A percentile compares a stretch with the other conserved stretches of the same genome.
Conservation (phyloP, 495 filamentous ascomycete species). For the Choiromyces venosus region DNA sequence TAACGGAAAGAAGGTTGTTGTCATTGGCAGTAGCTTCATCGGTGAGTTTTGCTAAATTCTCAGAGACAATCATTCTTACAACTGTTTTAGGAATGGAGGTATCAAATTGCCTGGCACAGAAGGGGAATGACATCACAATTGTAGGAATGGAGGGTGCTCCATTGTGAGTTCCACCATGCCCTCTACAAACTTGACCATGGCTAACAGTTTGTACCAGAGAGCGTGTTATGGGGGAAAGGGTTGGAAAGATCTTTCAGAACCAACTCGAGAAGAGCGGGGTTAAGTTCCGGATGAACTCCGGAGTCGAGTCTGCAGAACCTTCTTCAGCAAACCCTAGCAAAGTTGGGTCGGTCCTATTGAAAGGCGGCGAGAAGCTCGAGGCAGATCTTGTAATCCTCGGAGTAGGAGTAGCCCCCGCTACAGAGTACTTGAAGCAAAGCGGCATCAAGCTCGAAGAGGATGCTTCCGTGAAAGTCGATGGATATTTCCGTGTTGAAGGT, state of each 20-base stretch:
- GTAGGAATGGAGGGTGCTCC: conserved; percentile 88
- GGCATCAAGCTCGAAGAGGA: conserved; percentile 66
- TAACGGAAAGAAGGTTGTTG: conserved; percentile 76
- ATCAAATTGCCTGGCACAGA: conserved; percentile 65
- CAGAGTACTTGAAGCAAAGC: conserved; percentile 70
- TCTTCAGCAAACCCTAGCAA: conserved; percentile 57
- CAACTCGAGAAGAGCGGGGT: conserved; percentile 78
- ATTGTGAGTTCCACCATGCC: conserved; percentile 43
- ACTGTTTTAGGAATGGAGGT: conserved; percentile 75
- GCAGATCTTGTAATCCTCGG: conserved; percentile 89
- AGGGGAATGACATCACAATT: conserved; percentile 74
- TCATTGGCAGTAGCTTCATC: conserved; percentile 90
- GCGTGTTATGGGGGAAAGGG: conserved; percentile 73
- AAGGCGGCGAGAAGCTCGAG: conserved; percentile 75
- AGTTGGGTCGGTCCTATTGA: conserved; percentile 76
- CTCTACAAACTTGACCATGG: background rate
- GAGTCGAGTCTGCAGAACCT: conserved; percentile 72
- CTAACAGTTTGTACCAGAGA: conserved; percentile 46
- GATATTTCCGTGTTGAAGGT: conserved; percentile 66
- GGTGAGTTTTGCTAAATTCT: conserved; percentile 26
- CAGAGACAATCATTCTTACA: conserved; percentile 1
- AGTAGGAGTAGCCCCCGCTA: conserved; percentile 81
- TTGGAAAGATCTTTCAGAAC: conserved; percentile 72
- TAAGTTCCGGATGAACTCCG: conserved; percentile 74
- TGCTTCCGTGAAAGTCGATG: conserved; percentile 71